Evolutionary conservation across 2,329 filamentous ascomycete species (phyloP), one percentile per base, ranked within the genome.

Genomic region (Cercospora sp.): DNA sequence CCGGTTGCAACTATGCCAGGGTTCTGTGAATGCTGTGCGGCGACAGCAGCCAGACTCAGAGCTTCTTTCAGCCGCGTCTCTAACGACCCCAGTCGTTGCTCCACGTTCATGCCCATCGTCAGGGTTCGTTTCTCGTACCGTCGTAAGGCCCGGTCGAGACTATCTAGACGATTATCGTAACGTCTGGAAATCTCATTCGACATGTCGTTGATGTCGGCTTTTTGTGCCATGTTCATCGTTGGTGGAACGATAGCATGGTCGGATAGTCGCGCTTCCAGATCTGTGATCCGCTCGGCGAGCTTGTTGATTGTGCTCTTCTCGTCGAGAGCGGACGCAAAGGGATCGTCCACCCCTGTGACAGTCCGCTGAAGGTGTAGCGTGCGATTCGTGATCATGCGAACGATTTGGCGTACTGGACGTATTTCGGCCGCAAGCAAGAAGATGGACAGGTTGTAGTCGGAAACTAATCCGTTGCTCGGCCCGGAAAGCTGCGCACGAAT

Each of bases 91-190:
- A 97, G 87, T 26, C 91, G 87, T 8, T 89, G 86, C 71, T 97
- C 93, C 2, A 89, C 92, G 75, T 94, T 90, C 64, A 90, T 85
- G 9, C 91, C 86, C 30, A 93, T 86, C 7, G 94, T 83, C 0
- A 90, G 90, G 4, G 91, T 89, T 74, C 93, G 91, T 81, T 96
- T 97, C 81, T 98, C 94, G 75, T 97, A 97, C 39, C 93, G 89
- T 20, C 94, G 87, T 55, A 98, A 91, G 3, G 94, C 94, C 59
- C 94, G 89, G 74, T 93, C 95, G 33, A 98, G 83, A 0, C 93
- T 92, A 74, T 97, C 94, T 5, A 98, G 85, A 67, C 97, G 93
- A 0, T 92, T 90, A 58, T 91, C 87, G 4, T 97, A 79, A 33
- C 92, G 88, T 67, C 84, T 84, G 3, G 84, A 79, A 33, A 97